phyloP scores from a whole-genome alignment of 192 early-diverging fungal genomes.

The Backusella sp. region DNA sequence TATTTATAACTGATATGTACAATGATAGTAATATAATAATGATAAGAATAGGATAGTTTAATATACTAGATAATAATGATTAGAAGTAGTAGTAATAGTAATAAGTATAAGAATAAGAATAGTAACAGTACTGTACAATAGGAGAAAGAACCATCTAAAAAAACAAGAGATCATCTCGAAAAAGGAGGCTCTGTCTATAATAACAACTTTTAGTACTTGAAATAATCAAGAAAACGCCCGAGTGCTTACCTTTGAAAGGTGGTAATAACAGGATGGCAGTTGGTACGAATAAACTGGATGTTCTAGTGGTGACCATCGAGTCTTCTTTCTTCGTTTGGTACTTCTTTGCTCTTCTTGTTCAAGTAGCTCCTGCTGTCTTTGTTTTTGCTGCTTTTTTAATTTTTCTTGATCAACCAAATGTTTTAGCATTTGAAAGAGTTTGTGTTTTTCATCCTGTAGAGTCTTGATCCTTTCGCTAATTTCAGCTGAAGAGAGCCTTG shows the following conservation, averaged over 20 bases:
- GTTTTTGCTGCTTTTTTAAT: background rate
- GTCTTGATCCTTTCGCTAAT: background rate
- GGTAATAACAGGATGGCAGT: background rate
- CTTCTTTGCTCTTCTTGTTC: background rate
- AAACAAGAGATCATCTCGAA: background rate
- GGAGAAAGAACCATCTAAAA: background rate
- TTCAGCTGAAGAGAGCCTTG: background rate
- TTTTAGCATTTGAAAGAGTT: slow-evolving; percentile 15
- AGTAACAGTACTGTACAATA: background rate
- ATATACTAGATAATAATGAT: background rate
- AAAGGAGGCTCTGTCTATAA: background rate
- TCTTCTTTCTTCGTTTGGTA: background rate
- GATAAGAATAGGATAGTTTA: too few relatives aligned
- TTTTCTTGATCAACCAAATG: slow-evolving; percentile 5
- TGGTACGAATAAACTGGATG: background rate
- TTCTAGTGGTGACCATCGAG: background rate
- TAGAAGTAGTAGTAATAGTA: background rate
- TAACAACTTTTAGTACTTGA: background rate
- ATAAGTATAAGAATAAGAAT: background rate
- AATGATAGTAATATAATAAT: too few relatives aligned
- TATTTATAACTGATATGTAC: too few relatives aligned
- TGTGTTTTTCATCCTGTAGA: slow-evolving; percentile 19
- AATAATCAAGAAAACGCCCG: too few relatives aligned
- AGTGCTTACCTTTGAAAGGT: background rate
- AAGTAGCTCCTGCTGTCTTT: background rate